A percentile compares a stretch with the other conserved stretches of the same genome.
These are phyloP conservation scores for Leccinum uliginosum DNA, from an alignment of 768 basidiomycete species.

Conservation along the genomic window DNA sequence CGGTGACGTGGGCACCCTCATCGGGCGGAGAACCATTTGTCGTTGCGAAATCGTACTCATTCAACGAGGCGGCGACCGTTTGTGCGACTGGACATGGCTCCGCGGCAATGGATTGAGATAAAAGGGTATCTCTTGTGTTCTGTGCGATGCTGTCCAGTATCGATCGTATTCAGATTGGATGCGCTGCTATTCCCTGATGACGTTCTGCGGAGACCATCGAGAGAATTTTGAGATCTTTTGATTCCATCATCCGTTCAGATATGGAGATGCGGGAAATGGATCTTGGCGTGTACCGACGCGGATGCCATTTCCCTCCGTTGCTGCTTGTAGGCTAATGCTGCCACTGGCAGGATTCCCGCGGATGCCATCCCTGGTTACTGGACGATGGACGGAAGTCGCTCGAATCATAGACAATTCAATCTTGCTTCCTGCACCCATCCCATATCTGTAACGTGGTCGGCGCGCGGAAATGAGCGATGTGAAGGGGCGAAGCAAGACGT, in stretches of 20 bases:
- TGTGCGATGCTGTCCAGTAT: background rate
- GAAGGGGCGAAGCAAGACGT: too few relatives aligned
- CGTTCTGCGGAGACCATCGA: background rate
- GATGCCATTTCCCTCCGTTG: too few relatives aligned
- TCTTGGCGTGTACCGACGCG: too few relatives aligned
- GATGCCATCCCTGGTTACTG: too few relatives aligned
- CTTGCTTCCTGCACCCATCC: constrained; percentile 6
- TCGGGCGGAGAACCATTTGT: background rate
- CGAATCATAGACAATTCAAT: too few relatives aligned
- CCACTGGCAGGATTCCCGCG: too few relatives aligned
- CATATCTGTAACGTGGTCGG: constrained; percentile 7
- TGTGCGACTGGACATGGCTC: background rate
- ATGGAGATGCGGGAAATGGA: too few relatives aligned
- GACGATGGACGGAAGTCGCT: too few relatives aligned
- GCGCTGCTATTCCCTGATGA: background rate
- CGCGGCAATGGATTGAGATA: background rate
- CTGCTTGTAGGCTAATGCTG: too few relatives aligned
- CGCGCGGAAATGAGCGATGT: too few relatives aligned
- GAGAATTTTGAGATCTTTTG: background rate
- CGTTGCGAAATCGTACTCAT: background rate
- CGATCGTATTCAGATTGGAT: background rate
- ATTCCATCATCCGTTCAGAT: too few relatives aligned
- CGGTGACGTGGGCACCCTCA: background rate
- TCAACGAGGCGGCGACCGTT: background rate
- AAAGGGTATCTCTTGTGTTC: background rate